A percentile compares a stretch with the other conserved stretches of the same genome.
phyloP scores from a whole-genome alignment of 495 filamentous ascomycete genomes.

The Aspergillus bridgeri region DNA sequence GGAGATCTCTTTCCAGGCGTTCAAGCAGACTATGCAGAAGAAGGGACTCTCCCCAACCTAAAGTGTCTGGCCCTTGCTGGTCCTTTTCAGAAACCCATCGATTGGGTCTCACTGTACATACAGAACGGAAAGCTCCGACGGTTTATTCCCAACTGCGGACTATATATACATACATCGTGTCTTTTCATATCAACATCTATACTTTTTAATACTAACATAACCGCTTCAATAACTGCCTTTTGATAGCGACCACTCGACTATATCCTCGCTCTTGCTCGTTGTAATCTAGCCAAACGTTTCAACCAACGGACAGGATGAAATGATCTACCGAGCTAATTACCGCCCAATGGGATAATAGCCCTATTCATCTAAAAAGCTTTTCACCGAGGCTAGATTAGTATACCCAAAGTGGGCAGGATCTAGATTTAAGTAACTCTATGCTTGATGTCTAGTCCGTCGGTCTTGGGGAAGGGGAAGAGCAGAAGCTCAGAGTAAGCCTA shows the following conservation, averaged over 20 bases:
- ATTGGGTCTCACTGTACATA: background rate
- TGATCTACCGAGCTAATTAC: too few relatives aligned
- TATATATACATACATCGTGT: background rate
- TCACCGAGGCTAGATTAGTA: too few relatives aligned
- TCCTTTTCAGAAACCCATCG: background rate
- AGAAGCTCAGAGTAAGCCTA: too few relatives aligned
- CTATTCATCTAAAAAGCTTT: too few relatives aligned
- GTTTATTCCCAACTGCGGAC: background rate
- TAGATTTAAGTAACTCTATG: too few relatives aligned
- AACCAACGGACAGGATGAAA: too few relatives aligned
- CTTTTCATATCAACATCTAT: background rate
- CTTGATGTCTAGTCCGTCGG: too few relatives aligned
- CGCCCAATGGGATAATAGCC: background rate
- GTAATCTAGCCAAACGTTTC: too few relatives aligned
- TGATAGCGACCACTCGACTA: background rate
- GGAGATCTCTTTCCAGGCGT: constrained; percentile 46
- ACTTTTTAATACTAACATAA: background rate
- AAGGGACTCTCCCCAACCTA: constrained; percentile 15
- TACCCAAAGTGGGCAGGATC: too few relatives aligned
- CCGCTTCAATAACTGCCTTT: background rate
- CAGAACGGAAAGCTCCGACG: background rate
- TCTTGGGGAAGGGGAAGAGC: too few relatives aligned
- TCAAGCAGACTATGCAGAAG: constrained; percentile 47
- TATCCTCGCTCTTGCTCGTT: background rate
- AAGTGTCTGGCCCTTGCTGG: background rate